A percentile compares a stretch with the other conserved stretches of the same genome.
phyloP scores from a whole-genome alignment of 2,329 filamentous ascomycete species.

The Beauveria sp. region DNA sequence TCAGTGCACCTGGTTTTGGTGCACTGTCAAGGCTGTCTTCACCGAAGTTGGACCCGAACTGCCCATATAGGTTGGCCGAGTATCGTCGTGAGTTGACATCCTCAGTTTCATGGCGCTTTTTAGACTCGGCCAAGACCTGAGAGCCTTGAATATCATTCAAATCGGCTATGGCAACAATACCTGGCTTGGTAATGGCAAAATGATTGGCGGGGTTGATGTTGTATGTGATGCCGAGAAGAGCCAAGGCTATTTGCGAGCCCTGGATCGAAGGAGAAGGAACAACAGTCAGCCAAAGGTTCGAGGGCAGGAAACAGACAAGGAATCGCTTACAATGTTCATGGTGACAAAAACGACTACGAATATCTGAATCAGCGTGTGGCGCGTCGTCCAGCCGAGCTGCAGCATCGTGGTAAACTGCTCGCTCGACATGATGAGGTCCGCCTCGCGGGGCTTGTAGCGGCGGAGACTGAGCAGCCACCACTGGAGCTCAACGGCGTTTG shows the following conservation, averaged over 20 bases:
- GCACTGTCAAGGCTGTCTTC: slow-evolving; percentile 14
- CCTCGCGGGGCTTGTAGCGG: slow-evolving; percentile 29
- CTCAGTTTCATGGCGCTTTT: slow-evolving; percentile 21
- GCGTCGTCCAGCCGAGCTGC: slow-evolving; percentile 15
- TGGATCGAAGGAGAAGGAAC: slow-evolving; percentile 10
- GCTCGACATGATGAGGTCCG: slow-evolving; percentile 18
- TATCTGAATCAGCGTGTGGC: slow-evolving; percentile 13
- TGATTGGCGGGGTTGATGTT: slow-evolving; percentile 31
- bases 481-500: slow-evolving; percentile 35
- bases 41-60: slow-evolving; percentile 25
- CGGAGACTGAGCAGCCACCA: slow-evolving; percentile 36
- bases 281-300: not conserved
- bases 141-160: slow-evolving; percentile 27
- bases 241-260: slow-evolving; percentile 35
- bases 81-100: slow-evolving; percentile 12
- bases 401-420: slow-evolving; percentile 19
- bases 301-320: too few species aligned
- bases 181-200: slow-evolving; percentile 23
- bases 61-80: slow-evolving; percentile 25
- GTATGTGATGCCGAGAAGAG: slow-evolving; percentile 35
- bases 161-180: slow-evolving; percentile 29
- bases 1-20: slow-evolving; percentile 24
- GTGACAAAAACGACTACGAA: slow-evolving; percentile 18
- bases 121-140: slow-evolving; percentile 28
- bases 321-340: slow-evolving; percentile 17